Percentiles rank a stretch among this genome's conserved stretches.
Conservation (phyloP, 352 stramenopile genomes). For the Elongisporangium senticosum region DNA sequence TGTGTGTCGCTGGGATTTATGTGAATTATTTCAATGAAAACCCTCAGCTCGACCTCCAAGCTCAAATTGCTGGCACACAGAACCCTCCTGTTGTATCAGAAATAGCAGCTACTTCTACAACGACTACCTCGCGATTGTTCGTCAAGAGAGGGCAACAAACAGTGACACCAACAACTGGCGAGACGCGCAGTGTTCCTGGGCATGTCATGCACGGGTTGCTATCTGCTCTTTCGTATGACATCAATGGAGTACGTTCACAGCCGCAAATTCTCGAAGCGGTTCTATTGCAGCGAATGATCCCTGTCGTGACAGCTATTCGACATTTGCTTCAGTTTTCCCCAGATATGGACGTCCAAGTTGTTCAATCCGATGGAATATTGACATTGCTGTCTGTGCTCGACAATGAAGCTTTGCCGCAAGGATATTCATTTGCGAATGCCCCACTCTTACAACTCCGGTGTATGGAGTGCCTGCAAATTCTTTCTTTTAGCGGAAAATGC, state of each 20-base stretch:
- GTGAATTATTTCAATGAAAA: conserved; percentile 89
- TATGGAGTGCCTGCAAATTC: conserved; percentile 82
- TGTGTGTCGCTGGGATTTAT: conserved; percentile 84
- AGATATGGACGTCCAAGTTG: conserved; percentile 81
- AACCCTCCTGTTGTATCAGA: conserved; percentile 24
- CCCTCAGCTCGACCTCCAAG: conserved; percentile 59
- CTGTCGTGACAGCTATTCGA: conserved; percentile 70
- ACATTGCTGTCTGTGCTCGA: conserved; percentile 74
- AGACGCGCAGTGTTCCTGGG: conserved; percentile 46
- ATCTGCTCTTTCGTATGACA: conserved; percentile 61
- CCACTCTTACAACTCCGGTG: conserved; percentile 77
- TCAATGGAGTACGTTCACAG: conserved; percentile 64
- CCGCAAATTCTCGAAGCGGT: conserved; percentile 62
- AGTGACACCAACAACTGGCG: conserved; percentile 30
- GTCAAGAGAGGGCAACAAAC: conserved; percentile 11
- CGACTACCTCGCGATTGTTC: conserved; percentile 2
- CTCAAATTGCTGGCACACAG: conserved; percentile 69
- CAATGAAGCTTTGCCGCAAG: conserved; percentile 74
- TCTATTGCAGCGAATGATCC: conserved; percentile 64
- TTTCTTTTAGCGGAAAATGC: conserved; percentile 84
- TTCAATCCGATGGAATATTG: conserved; percentile 68
- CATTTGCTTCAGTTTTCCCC: conserved; percentile 76
- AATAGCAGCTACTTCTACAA: conserved; percentile 4
- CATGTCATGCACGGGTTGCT: conserved; percentile 77
- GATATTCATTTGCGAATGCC: conserved; percentile 71